Base-by-base conservation (phyloP, 164 flowering plant genomes). In the Dillenia suffruticosa region DNA sequence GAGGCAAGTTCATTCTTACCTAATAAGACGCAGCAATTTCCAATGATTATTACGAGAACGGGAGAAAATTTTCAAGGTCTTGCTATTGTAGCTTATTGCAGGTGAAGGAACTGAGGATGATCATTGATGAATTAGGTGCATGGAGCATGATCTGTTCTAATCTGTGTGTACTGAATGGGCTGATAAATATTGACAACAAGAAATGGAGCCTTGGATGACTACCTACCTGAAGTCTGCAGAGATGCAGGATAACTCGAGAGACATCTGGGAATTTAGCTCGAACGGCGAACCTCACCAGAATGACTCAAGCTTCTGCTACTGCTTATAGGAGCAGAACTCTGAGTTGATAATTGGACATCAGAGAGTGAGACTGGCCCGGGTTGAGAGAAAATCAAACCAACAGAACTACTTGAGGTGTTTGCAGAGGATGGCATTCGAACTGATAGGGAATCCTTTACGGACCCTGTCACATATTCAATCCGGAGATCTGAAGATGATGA, bases 261-360 rank as follows among this genome's bases (percentile, higher is more conserved):
- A 3, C 50, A 10, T 12, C n/a, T 11, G 14, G 50, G 10, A 48
- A 48, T 49, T 63, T 63, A 78, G 66, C 49, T 67, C 8, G 76
- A 76, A 24, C 69, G 72, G 48, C 56, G 73, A 52, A 59, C 62
- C 53, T 75, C 77, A 64, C 57, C 69, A 54, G 69, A 67, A 59
- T 64, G 66, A 59, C 73, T 56, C 51, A 67, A 58, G 68, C 74
- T 68, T 63, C 75, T 72, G 70, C 74, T 66, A 59, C 63, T 68
- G 56, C 61, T 75, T 59, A 65, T 62, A 63, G 69, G 62, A 45
- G 62, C 68, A 54, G 79, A 63, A 61, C 48, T 68, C 55, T 69
- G 80, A 57, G 68, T 56, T 4, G 77, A 63, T 17, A 56, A 66
- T 50, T 70, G 80, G 57, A 63, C 68, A 32, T 65, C 74, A 57